Conservation (phyloP, 2,329 filamentous ascomycete genomes). For the Nigrograna mackinnonii region DNA sequence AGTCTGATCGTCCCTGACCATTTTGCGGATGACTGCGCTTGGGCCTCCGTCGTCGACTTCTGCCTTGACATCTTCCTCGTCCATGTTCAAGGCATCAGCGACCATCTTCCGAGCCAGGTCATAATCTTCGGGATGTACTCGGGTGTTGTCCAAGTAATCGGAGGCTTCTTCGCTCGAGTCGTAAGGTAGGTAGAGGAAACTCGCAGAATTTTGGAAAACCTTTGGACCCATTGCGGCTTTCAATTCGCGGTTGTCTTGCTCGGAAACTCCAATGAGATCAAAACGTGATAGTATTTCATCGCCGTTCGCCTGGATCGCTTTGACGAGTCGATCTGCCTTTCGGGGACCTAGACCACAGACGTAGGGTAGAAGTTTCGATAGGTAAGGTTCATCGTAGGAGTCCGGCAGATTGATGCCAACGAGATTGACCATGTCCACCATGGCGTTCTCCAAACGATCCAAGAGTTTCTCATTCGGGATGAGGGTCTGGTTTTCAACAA, state of each 20-base stretch:
- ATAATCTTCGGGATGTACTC: slow-evolving; percentile 97
- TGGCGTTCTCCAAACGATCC: slow-evolving; percentile 88
- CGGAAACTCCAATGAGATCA: slow-evolving; percentile 86
- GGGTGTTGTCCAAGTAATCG: slow-evolving; percentile 94
- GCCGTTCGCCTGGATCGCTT: slow-evolving; percentile 89
- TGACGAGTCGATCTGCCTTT: slow-evolving; percentile 83
- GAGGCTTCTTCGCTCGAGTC: slow-evolving; percentile 80
- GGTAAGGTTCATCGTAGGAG: slow-evolving; percentile 77
- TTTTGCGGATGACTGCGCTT: slow-evolving; percentile 87
- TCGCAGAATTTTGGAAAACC: slow-evolving; percentile 96
- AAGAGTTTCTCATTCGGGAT: slow-evolving; percentile 85
- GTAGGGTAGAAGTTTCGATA: slow-evolving; percentile 86
- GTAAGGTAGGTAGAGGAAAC: slow-evolving; percentile 89
- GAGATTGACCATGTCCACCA: slow-evolving; percentile 98
- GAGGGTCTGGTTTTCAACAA: slow-evolving; percentile 88
- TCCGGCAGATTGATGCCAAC: slow-evolving; percentile 96
- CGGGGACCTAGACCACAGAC: slow-evolving; percentile 89
- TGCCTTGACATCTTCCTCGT: slow-evolving; percentile 96
- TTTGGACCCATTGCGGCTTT: slow-evolving; percentile 70
- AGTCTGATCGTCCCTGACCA: slow-evolving; percentile 92
- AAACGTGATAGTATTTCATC: slow-evolving; percentile 82
- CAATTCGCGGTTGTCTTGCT: slow-evolving; percentile 59
- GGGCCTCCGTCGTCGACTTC: slow-evolving; percentile 89
- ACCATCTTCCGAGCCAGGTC: slow-evolving; percentile 98
- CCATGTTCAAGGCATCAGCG: slow-evolving; percentile 91